phyloP scores from a whole-genome alignment of 139 green algal genomes.

The Chlorella sp. region DNA sequence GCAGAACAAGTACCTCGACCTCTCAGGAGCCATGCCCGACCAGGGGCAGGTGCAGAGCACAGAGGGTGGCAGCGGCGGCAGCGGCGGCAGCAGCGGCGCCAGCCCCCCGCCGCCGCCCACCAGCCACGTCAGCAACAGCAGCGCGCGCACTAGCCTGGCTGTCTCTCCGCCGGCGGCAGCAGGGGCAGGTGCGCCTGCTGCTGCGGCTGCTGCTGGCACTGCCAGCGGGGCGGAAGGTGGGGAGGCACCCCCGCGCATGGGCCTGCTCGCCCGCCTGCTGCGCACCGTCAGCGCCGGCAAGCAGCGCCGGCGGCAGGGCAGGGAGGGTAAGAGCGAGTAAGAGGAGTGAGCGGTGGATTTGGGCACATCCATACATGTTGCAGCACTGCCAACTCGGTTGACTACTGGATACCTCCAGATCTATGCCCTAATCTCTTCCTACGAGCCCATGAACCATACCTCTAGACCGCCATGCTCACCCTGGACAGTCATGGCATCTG shows the following conservation, averaged over 20 bases:
- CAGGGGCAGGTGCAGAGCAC: neutral
- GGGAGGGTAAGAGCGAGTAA: neutral
- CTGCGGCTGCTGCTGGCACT: neutral
- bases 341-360: too few species aligned
- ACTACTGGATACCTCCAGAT: too few species aligned
- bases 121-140: neutral
- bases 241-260: neutral
- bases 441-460: too few species aligned
- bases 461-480: too few species aligned
- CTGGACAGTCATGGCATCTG: too few species aligned
- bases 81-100: neutral
- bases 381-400: too few species aligned
- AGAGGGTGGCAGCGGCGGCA: neutral
- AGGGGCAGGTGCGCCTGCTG: too few species aligned
- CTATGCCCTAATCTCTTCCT: too few species aligned
- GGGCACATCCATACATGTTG: too few species aligned
- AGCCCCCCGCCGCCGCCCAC: neutral
- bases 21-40: neutral
- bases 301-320: neutral
- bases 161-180: neutral
- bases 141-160: neutral
- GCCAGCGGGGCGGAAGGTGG: neutral
- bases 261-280: neutral
- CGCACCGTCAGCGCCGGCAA: neutral
- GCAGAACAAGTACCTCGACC: constrained; percentile 30